Base-by-base conservation (phyloP, 495 filamentous ascomycete species). In the Terfezia boudieri region DNA sequence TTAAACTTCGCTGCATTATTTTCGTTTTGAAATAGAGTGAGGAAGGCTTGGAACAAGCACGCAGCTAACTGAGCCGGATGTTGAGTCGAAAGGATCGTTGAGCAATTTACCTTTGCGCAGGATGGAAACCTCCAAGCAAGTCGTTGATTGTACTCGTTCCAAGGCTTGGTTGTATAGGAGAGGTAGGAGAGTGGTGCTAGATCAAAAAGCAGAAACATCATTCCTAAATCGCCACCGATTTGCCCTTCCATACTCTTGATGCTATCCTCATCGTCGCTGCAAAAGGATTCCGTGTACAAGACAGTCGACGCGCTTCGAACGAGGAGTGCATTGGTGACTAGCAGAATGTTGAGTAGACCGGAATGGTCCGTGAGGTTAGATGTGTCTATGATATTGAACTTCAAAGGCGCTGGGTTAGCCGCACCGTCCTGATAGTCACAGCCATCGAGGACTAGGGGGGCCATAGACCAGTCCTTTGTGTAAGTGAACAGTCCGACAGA, bases 371-470 rank as follows among this genome's bases (percentile, higher is more conserved):
- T 60, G 7, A 79, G 64, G 52, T 73, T 75, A 5, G 74, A 77
- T 1, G 76, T 78, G 57, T 81, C 74, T 38, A 81, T 76, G 16
- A 74, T 65, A 55, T 78, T 68, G 52, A 80, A 80, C 22, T 64
- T 49, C 35, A 57, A 55, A 11, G 74, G 72, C 9, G 69, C 69
- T 6, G 52, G 51, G 16, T 58, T 58, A 11, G 37, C 52, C 12
- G 52, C 48, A 32, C 55, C 58, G 49, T 56, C 43, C 20, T 7
- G 17, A 55, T 77, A 76, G 37, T 73, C 70, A 0, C 55, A 54
- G 10, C 60, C 56, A 51, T 70, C 67, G 3, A 77, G 65, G 11
- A 63, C 26, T 2, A 76, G 55, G 8, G 60, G 60, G 3, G 62
- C 58, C 36, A 62, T 43, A 22, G 41, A 62, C 60, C 51, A 60